Percentiles rank a stretch among this genome's conserved stretches.
These are phyloP conservation scores for Aspergillus panamensis DNA, from an alignment of 495 filamentous ascomycete genomes.

Conservation along the genomic window DNA sequence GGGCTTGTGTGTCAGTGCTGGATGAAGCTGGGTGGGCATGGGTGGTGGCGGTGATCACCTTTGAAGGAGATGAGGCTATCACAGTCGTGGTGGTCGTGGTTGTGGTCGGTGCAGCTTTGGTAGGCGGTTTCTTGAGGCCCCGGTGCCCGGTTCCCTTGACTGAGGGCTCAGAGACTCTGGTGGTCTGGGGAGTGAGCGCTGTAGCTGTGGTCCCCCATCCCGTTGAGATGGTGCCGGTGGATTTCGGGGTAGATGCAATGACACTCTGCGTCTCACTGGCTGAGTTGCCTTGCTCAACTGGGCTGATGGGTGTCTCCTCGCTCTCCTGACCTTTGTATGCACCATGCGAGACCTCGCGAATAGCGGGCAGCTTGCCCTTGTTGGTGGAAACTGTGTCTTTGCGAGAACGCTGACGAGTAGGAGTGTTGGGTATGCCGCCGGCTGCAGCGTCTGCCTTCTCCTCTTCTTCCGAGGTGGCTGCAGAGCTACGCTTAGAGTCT, in stretches of 20 bases:
- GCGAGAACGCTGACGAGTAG: background rate
- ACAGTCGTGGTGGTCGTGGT: background rate
- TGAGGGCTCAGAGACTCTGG: conserved; percentile 4
- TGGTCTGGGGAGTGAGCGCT: conserved; percentile 9
- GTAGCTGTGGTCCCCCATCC: background rate
- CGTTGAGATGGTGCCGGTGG: conserved; percentile 10
- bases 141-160: background rate
- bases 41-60: conserved; percentile 2
- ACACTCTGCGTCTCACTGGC: background rate
- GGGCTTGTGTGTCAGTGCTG: background rate
- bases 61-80: background rate
- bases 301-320: background rate
- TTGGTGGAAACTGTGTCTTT: conserved; percentile 3
- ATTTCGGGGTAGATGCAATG: conserved; percentile 9
- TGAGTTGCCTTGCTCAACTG: background rate
- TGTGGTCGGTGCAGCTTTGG: no score
- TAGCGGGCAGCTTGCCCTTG: conserved; percentile 11
- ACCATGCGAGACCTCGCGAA: conserved; percentile 6
- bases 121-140: background rate
- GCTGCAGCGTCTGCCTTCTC: background rate
- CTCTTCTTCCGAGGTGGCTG: background rate
- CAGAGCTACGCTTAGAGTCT: background rate
- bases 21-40: conserved; percentile 19
- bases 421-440: background rate
- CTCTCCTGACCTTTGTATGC: background rate